phyloP scores from a whole-genome alignment of 208 protist species.

The Strigomonas oncopelti region DNA sequence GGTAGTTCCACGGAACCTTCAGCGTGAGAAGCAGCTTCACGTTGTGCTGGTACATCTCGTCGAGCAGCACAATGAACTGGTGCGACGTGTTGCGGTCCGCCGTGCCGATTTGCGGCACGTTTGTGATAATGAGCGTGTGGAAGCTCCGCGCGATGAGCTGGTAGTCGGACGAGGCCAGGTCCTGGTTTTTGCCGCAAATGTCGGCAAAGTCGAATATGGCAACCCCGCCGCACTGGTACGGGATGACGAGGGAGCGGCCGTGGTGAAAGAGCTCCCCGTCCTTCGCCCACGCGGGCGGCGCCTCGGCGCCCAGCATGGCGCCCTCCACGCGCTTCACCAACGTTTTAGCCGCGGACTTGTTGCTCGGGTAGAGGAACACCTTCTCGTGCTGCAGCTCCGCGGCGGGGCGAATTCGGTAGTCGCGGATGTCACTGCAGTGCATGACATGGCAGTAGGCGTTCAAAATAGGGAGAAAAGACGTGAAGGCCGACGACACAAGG shows the following conservation, averaged over 20 bases:
- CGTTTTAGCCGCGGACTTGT: slow-evolving; percentile 31
- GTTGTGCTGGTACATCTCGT: slow-evolving; percentile 88
- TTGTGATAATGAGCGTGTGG: slow-evolving; percentile 79
- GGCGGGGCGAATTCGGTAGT: slow-evolving; percentile 50
- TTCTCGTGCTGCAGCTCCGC: slow-evolving; percentile 38
- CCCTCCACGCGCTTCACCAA: slow-evolving; percentile 56
- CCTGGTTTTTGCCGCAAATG: slow-evolving; percentile 50
- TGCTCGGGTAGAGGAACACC: slow-evolving; percentile 68
- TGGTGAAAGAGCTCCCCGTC: slow-evolving; percentile 58
- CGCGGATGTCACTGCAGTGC: slow-evolving; percentile 40
- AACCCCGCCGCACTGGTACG: slow-evolving; percentile 57
- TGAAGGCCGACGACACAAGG: slow-evolving; percentile 61
- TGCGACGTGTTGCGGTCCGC: slow-evolving; percentile 63
- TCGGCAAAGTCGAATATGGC: slow-evolving; percentile 82
- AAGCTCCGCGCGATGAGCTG: slow-evolving; percentile 64
- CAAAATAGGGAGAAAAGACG: slow-evolving; percentile 51
- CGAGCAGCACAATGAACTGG: slow-evolving; percentile 83
- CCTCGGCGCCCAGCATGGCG: slow-evolving; percentile 19
- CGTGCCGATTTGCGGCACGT: slow-evolving; percentile 68
- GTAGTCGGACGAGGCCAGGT: slow-evolving; percentile 64
- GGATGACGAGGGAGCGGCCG: slow-evolving; percentile 62
- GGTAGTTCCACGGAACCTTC: slow-evolving; percentile 58
- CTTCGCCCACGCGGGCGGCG: slow-evolving; percentile 30
- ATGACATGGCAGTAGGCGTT: slow-evolving; percentile 65
- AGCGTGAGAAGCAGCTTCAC: slow-evolving; percentile 84